A percentile compares a stretch with the other conserved stretches of the same genome.
Evolutionary conservation across 106 monocot species (phyloP).

Genomic region (Posidonia australis): DNA sequence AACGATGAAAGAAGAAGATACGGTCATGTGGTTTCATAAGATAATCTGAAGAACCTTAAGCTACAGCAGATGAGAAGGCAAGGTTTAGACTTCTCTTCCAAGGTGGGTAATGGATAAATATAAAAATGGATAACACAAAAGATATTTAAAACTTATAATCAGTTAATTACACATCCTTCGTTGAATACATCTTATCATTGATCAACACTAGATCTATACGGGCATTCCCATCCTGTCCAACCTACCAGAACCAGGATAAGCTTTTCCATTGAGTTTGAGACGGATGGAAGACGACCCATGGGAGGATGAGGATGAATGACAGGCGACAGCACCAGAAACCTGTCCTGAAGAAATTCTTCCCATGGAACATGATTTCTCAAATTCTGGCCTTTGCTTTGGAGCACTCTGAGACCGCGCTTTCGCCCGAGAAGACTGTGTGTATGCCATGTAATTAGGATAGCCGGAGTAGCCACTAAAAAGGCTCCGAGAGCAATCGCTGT

Average conservation of each 20-base stretch:
- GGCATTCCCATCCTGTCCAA: slow-evolving; percentile 22
- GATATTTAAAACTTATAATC: too few relatives aligned
- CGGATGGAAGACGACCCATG: background rate
- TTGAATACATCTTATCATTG: background rate
- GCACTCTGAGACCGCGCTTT: slow-evolving; percentile 45
- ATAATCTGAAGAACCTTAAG: too few relatives aligned
- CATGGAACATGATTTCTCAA: background rate
- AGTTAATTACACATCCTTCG: too few relatives aligned
- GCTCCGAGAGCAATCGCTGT: slow-evolving; percentile 52
- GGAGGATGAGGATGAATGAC: background rate
- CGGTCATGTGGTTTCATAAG: too few relatives aligned
- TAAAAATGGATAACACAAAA: too few relatives aligned
- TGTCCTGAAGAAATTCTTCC: background rate
- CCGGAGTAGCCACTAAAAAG: slow-evolving; percentile 36
- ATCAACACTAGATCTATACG: background rate
- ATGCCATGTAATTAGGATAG: slow-evolving; percentile 45
- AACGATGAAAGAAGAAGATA: too few relatives aligned
- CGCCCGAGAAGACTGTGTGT: slow-evolving; percentile 46
- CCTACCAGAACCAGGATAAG: slow-evolving; percentile 14
- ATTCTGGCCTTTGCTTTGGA: slow-evolving; percentile 30
- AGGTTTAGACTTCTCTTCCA: too few relatives aligned
- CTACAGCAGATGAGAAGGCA: too few relatives aligned
- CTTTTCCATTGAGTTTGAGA: slow-evolving; percentile 2
- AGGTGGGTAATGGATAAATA: too few relatives aligned
- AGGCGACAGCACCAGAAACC: background rate